Percentiles rank a stretch among this genome's conserved stretches.
Evolutionary conservation across 768 basidiomycete species (phyloP).

Genomic region (Trametes cingulata): DNA sequence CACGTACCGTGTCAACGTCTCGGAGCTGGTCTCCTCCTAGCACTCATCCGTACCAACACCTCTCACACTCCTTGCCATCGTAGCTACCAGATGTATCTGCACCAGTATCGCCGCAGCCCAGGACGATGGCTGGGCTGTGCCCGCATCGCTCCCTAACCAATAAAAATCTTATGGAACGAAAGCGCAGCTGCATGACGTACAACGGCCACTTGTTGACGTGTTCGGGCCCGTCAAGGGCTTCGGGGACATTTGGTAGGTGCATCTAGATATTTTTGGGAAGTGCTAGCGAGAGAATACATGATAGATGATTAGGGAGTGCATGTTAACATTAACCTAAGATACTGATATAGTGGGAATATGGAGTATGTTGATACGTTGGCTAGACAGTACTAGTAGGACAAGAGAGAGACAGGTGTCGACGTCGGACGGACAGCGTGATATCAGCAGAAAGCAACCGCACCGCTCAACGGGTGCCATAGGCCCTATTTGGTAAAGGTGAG

Average conservation of each 20-base stretch:
- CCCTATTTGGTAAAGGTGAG: neutral
- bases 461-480: constrained; percentile 6
- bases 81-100: constrained; percentile 1
- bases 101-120: constrained; percentile 2
- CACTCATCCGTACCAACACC: neutral
- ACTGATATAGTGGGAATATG: constrained; percentile 9
- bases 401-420: neutral
- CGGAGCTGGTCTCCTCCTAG: constrained; percentile 13
- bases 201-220: too few relatives aligned
- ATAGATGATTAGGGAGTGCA: constrained; percentile 9
- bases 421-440: neutral
- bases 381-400: neutral
- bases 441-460: constrained; percentile 8
- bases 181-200: neutral
- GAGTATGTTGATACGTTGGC: neutral
- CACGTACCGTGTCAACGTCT: neutral
- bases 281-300: constrained; percentile 12
- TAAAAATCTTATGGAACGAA: constrained; percentile 17
- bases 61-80: constrained; percentile 17
- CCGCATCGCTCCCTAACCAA: constrained; percentile 14
- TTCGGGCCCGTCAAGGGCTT: too few relatives aligned
- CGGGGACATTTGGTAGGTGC: neutral
- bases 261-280: constrained; percentile 1
- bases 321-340: constrained; percentile 20
- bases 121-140: constrained; percentile 22